These are phyloP conservation scores for Leptographium galeiforme DNA, from an alignment of 2,329 filamentous ascomycete species.

Conservation along the genomic window DNA sequence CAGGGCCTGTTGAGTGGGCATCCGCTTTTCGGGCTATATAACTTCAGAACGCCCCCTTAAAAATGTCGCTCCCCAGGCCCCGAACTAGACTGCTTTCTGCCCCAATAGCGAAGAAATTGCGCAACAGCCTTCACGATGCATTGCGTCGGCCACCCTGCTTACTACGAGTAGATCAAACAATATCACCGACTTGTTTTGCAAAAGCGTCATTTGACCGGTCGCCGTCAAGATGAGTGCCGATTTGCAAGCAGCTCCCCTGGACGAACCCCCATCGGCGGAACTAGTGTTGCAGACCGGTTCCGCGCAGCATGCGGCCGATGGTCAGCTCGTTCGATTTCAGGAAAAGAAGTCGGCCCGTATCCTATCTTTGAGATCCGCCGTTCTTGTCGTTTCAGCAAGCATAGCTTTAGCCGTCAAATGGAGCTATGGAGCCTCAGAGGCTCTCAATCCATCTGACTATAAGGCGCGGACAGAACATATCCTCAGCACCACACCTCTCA, in stretches of 20 bases:
- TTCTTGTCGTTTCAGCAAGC: background rate
- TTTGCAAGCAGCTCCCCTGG: background rate
- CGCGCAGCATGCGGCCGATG: background rate
- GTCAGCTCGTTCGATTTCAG: background rate
- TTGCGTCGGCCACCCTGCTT: background rate
- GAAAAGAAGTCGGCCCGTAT: background rate
- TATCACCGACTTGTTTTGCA: background rate
- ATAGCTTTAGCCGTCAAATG: background rate
- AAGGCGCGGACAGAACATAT: background rate
- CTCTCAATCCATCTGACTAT: background rate
- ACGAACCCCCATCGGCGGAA: background rate
- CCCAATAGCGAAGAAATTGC: background rate
- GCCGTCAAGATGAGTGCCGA: background rate
- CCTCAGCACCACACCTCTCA: slow-evolving; percentile 9
- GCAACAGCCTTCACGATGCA: background rate
- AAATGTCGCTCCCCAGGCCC: background rate
- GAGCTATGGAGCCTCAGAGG: background rate
- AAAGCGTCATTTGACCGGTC: background rate
- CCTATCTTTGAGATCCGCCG: background rate
- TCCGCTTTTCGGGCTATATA: background rate
- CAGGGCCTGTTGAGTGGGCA: background rate
- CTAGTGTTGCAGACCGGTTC: background rate
- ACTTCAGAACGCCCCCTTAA: background rate
- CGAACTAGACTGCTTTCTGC: background rate
- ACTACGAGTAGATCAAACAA: background rate